Evolutionary conservation across 2,329 filamentous ascomycete species (phyloP), one percentile per base, ranked within the genome.

Genomic region (Setomelanomma holmii): DNA sequence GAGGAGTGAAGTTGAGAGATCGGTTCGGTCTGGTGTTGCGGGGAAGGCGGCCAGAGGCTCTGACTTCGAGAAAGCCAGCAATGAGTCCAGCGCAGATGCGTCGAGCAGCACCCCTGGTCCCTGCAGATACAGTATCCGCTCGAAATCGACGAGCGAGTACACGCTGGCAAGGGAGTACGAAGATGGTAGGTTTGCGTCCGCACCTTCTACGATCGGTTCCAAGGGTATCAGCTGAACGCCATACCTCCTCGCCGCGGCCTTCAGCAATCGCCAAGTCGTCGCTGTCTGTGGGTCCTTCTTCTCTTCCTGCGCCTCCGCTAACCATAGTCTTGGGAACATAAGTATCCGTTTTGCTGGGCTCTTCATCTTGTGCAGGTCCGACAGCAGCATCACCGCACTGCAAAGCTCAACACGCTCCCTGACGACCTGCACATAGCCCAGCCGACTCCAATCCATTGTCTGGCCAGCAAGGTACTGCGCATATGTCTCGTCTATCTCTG

Each of bases 381-480:
- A 76, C 35, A 82, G 74, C 27, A 81, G 67, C 78, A 82, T 81
- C 45, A 82, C 74, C 0, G 79, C 77, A 36, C 71, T 78, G 68
- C 80, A 82, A n/a, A 81, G 69, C 54, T 79, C 75, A 34, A 75
- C 73, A 34, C 79, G 78, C 19, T 73, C 71, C 19, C 71, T 69
- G 22, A 76, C 78, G 8, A 81, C 67, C 58, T 81, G 79, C n/a
- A 79, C 74, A 48, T 81, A 79, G 22, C 78, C 79, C 30, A 81
- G 66, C 21, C 72, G 59, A 17, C 66, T 73, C 80, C 80, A 82
- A 54, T 80, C 69, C 42, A 80, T 68, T 4, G 64, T 67, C 51
- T 70, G 58, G 12, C 64, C 69, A n/a, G 60, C 61, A 36, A 74
- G 62, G 36, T 67, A 65, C 52, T 75, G 71, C 27, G 67, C 58